Base-by-base conservation (phyloP, 208 protist genomes). In the Trypanosoma melophagium region DNA sequence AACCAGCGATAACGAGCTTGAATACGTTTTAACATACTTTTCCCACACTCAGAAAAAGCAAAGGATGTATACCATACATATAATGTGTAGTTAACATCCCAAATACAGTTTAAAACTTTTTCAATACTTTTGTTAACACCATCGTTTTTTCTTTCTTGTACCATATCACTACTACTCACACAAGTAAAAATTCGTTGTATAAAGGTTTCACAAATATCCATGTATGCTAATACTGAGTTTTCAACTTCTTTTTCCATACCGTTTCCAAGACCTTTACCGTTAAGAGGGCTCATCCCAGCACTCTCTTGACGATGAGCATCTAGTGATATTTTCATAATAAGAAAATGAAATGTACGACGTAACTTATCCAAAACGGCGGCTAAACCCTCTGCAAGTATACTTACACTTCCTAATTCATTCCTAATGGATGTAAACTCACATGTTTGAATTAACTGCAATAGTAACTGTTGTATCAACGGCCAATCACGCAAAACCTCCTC, bases 361-460 rank as follows among this genome's bases (percentile, higher is more conserved):
- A 93, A 60, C 71, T 93, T 93, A 41, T 74, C 79, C 14, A 79
- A 64, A 10, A 93, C 80, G 3, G 84, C 81, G 12, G 74, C 71
- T 8, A 88, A 49, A 12, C 53, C 56, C 38, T 90, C 82, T 24
- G 77, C 57, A 19, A 92, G 66, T 3, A 40, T 47, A 55, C 54
- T 66, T 35, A 70, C 53, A 31, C 38, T 60, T 50, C 31, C 22
- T 41, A n/a, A 31, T 22, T n/a, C 9, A 35, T 3, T 21, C 7
- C 40, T 31, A 8, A 47, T 40, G 12, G 35, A 10, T 4, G 54
- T 44, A 28, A 74, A 22, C 44, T 69, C 53, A 54, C 52, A 16
- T 24, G 67, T 58, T 49, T 67, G 49, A 3, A 68, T 3, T n/a
- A 70, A 35, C 17, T n/a, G 28, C 9, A n/a, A 7, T 22, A 86